These are phyloP conservation scores for Russula virescens DNA, from an alignment of 768 basidiomycete species.

Conservation along the genomic window DNA sequence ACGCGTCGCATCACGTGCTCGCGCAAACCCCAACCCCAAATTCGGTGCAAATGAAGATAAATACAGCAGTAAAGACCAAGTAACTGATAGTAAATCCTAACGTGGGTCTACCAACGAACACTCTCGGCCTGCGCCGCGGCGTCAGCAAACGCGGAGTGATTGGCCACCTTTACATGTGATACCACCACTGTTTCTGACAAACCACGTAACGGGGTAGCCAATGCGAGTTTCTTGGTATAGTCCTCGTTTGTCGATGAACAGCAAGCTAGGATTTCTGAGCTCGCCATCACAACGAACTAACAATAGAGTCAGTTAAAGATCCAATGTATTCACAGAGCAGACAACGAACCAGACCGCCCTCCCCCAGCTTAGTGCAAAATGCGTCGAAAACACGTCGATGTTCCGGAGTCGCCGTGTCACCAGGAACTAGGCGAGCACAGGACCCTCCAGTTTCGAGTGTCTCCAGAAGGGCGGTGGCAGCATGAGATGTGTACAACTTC, in stretches of 20 bases:
- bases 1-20: conserved; percentile 17
- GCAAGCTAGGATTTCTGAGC: conserved; percentile 18
- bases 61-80: neutral
- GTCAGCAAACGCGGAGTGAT: conserved; percentile 21
- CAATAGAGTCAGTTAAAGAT: neutral
- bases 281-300: conserved; percentile 23
- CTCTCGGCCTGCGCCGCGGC: conserved; percentile 35
- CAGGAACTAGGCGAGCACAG: conserved; percentile 20
- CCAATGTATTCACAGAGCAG: neutral
- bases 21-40: neutral
- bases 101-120: conserved; percentile 33
- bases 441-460: conserved; percentile 24
- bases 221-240: conserved; percentile 13
- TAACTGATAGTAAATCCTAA: neutral
- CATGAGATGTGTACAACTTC: conserved; percentile 24
- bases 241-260: conserved; percentile 23
- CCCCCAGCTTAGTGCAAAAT: conserved; percentile 18
- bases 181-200: conserved; percentile 19
- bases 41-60: neutral
- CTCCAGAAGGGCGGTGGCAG: conserved; percentile 18
- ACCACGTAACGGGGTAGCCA: conserved; percentile 16
- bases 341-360: conserved; percentile 18
- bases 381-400: conserved; percentile 14
- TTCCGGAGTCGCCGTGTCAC: conserved; percentile 12
- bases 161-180: conserved; percentile 23